Evolutionary conservation across 2,329 filamentous ascomycete species (phyloP), one percentile per base, ranked within the genome.

Genomic region (Didymella lethalis): DNA sequence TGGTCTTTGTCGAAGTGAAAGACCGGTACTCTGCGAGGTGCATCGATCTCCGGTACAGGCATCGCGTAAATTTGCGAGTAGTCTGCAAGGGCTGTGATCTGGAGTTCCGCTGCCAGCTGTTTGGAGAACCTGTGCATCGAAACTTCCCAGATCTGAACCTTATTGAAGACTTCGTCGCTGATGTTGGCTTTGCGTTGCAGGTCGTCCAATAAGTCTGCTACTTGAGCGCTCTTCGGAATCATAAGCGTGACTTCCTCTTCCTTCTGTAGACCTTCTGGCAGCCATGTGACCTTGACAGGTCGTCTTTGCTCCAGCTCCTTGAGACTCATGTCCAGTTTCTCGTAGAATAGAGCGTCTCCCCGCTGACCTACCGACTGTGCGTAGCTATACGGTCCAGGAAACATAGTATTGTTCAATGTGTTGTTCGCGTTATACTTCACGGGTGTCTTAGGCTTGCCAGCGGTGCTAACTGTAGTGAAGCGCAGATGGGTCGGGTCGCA

Each of bases 1-100:
- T 91, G 87, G 69, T 99, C 96, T 66, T 89, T 91, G 75, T 99
- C 93, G 79, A 95, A 99, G 76, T 97, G 95, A 78, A 94, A 95
- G 29, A 90, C 92, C 61, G 89, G 87, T 55, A 97, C 90, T 65
- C 90, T 89, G 48, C 92, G 89, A 23, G 59, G 65, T 29, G 71
- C 70, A 52, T 90, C 87, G 51, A 90, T 88, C 34, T 92, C 86
- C 0, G 93, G 91, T 41, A 94, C 86, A 38, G 88, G 85, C 76
- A 97, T 93, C 0, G 91, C 93, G 65, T 92, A 91, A 2, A 98
- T 82, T 7, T 86, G 85, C 31, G 91, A 88, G 74, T 92, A 98
- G 47, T 99, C 95, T 59, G 92, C 94, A 53, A 98, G 87, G 66
- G 88, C 88, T 40, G 90, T 81, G n/a, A 98, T 90, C 23, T 85